Evolutionary conservation across 495 filamentous ascomycete genomes (phyloP).

Genomic region (Penicillium bovifimosum): DNA sequence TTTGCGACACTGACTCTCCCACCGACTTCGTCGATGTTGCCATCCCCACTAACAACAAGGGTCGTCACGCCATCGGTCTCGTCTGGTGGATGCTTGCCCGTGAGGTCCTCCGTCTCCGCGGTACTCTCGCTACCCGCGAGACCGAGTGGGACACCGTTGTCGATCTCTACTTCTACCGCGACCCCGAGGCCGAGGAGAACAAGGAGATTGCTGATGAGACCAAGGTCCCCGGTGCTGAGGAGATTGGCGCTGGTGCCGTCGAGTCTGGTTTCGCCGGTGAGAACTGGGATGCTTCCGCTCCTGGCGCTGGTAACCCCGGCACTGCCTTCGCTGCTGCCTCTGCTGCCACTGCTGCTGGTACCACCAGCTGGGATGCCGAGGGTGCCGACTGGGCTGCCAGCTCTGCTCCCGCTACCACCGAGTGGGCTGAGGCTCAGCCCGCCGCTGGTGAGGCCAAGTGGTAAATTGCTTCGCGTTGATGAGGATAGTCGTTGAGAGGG

Average conservation of each 20-base stretch:
- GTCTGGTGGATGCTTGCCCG: constrained; percentile 99
- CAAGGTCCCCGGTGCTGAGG: constrained; percentile 71
- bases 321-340: constrained; percentile 56
- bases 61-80: constrained; percentile 94
- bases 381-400: constrained; percentile 68
- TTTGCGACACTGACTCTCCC: constrained; percentile 98
- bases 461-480: constrained; percentile 47
- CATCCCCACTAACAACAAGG: constrained; percentile 99
- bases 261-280: constrained; percentile 73
- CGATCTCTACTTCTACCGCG: constrained; percentile 99
- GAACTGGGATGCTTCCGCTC: constrained; percentile 52
- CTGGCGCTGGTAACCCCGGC: constrained; percentile 53
- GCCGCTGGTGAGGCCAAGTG: constrained; percentile 51
- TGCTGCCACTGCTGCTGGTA: constrained; percentile 44
- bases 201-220: constrained; percentile 73
- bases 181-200: constrained; percentile 96
- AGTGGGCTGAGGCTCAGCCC: constrained; percentile 61
- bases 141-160: constrained; percentile 97
- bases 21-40: constrained; percentile 99
- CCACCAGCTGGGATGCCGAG: constrained; percentile 74
- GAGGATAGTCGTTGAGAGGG: constrained; percentile 33
- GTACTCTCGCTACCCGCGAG: constrained; percentile 89
- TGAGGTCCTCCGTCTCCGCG: constrained; percentile 97
- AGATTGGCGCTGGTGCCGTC: constrained; percentile 72
- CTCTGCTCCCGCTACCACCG: constrained; percentile 49